Percentiles rank a stretch among this genome's conserved stretches.
These are phyloP conservation scores for Colletotrichum australisinense DNA, from an alignment of 2,329 filamentous ascomycete species.

Conservation along the genomic window DNA sequence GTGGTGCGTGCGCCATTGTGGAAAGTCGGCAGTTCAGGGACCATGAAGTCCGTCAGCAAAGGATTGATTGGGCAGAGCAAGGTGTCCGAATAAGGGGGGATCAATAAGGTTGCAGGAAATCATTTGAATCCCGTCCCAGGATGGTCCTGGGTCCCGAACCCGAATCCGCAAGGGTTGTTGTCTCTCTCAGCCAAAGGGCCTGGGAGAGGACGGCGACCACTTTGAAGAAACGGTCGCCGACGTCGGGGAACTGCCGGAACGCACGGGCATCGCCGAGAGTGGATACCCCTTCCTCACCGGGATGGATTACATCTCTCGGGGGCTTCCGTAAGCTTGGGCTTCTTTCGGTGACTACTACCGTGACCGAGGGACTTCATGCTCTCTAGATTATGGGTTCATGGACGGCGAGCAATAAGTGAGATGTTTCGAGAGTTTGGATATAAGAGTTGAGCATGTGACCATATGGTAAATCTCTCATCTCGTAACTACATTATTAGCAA, in stretches of 20 bases:
- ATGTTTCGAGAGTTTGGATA: not conserved
- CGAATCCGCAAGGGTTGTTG: not conserved
- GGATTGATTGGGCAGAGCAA: not conserved
- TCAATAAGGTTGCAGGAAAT: constrained; percentile 23
- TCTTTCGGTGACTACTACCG: constrained; percentile 3
- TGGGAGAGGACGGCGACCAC: constrained; percentile 6
- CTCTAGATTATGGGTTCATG: not conserved
- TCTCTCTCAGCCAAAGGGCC: not conserved
- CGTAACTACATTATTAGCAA: not conserved
- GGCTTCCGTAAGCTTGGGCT: not conserved
- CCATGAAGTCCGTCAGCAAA: not conserved
- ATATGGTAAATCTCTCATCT: not conserved
- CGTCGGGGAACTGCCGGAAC: constrained; percentile 14
- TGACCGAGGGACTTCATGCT: not conserved
- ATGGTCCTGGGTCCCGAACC: not conserved
- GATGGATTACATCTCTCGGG: not conserved
- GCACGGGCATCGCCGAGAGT: constrained; percentile 29
- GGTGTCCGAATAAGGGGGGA: not conserved
- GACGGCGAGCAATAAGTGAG: not conserved
- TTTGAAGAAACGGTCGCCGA: constrained; percentile 24
- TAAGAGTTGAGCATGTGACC: not conserved
- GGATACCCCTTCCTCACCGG: constrained; percentile 6
- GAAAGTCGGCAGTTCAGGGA: not conserved
- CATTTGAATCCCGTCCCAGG: not conserved
- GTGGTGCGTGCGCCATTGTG: not conserved